Conservation (phyloP, 345 rosid genomes). For the Bretschneidera sinensis region DNA sequence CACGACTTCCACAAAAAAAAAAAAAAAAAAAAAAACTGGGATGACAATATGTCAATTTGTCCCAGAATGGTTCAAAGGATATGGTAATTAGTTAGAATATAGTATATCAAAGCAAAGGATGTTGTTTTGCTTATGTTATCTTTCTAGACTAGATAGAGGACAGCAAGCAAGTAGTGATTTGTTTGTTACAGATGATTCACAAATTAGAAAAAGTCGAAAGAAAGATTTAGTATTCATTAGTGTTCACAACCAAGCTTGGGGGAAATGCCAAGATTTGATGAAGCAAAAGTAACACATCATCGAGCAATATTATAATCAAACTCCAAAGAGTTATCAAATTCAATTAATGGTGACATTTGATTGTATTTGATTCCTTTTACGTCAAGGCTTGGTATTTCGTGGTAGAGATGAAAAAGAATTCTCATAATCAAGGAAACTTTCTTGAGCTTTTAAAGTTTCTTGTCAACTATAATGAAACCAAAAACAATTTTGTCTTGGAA, state of each 20-base stretch:
- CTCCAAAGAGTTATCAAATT: no score
- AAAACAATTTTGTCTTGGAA: not conserved
- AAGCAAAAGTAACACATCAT: slow-evolving; percentile 2
- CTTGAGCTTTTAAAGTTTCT: not conserved
- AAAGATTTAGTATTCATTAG: not conserved
- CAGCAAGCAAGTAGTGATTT: not conserved
- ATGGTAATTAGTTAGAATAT: slow-evolving; percentile 10
- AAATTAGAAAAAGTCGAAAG: not conserved
- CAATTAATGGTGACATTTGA: no score
- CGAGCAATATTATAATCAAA: no score
- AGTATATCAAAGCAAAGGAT: not conserved
- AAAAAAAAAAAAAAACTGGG: no score
- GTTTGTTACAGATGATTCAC: not conserved
- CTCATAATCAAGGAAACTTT: slow-evolving; percentile 1
- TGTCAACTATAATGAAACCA: not conserved
- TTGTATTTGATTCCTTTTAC: slow-evolving; percentile 1
- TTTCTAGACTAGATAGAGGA: not conserved
- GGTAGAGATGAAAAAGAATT: slow-evolving; percentile 8
- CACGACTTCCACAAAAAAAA: no score
- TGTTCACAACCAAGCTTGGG: not conserved
- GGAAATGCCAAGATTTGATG: not conserved
- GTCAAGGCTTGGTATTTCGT: slow-evolving; percentile 8
- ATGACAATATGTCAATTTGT: not conserved
- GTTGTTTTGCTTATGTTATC: slow-evolving; percentile 6
- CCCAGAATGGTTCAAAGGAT: slow-evolving; percentile 1